Base-by-base conservation (phyloP, 2,329 filamentous ascomycete genomes). In the Xylaria sp. region DNA sequence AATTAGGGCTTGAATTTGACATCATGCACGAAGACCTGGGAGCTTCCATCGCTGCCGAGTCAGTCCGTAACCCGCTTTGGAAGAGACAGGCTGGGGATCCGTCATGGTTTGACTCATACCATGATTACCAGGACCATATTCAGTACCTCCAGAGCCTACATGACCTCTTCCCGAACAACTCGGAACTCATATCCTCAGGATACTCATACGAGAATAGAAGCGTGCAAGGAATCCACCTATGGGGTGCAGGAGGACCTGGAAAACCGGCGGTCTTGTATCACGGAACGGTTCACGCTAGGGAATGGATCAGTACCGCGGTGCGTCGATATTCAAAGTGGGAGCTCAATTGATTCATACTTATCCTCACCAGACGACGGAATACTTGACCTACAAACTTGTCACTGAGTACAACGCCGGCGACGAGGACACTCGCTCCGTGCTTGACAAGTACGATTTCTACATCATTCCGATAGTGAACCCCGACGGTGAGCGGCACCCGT, bases 381-480 rank as follows among this genome's bases (percentile, higher is more conserved):
- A 86, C 72, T 76, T 86, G 24, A 80, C 83, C 0, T 79, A 80
- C 6, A 78, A 82, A 17, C 78, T 87, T 3, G 75, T 86, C 53
- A 79, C 79, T 12, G 81, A 80, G 32, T 85, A 85, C 61, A 61
- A 53, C 30, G 74, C 74, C 57, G 75, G 72, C 6, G 79, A 82
- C 53, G 72, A 77, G 5, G 74, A 76, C 8, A 78, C 82, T 17
- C 79, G 77, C 58, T 76, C 79, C 1, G 81, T 85, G 65, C 80
- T 89, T 45, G 82, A 89, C 76, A 84, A 82, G 58, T 89, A 87
- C 71, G 90, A 92, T 78, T 89, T 89, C 71, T 90, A 89, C 77
- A 84, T 92, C 71, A 83, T 90, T 68, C 88, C 88, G 2, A 79
- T 90, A 27, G 86, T 88, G 17, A 90, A 90, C 74, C 87, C 87